Conservation (phyloP, 257 asterid genomes). For the Przewalskia tangutica region DNA sequence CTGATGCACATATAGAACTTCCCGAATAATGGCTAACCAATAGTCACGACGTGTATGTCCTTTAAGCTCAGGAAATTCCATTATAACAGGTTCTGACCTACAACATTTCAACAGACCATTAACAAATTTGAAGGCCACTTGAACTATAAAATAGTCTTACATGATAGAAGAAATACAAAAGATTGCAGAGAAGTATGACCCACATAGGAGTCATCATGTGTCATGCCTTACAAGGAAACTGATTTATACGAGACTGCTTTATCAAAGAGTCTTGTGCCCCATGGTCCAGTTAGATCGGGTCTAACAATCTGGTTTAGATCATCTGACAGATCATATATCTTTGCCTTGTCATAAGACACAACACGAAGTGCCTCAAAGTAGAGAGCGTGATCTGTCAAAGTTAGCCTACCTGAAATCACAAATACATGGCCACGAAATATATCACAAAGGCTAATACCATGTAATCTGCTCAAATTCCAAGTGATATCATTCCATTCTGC, state of each 20-base stretch:
- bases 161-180: neutral
- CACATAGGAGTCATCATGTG: neutral
- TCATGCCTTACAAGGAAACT: constrained; percentile 51
- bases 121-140: neutral
- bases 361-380: constrained; percentile 89
- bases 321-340: constrained; percentile 75
- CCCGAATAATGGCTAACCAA: constrained; percentile 90
- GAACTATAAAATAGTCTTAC: neutral
- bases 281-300: constrained; percentile 94
- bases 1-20: constrained; percentile 68
- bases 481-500: neutral
- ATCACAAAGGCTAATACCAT: neutral
- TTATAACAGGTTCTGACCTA: constrained; percentile 78
- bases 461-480: neutral
- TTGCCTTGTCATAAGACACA: constrained; percentile 89
- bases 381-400: constrained; percentile 86
- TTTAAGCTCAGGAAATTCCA: constrained; percentile 98
- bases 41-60: constrained; percentile 95
- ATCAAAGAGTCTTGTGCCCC: constrained; percentile 96
- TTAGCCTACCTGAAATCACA: constrained; percentile 68
- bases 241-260: constrained; percentile 87
- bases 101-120: neutral
- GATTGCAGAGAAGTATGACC: constrained; percentile 7
- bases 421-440: neutral
- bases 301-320: constrained; percentile 80